Conservation (phyloP, 177 flowering plant genomes). For the Telopea speciosissima region DNA sequence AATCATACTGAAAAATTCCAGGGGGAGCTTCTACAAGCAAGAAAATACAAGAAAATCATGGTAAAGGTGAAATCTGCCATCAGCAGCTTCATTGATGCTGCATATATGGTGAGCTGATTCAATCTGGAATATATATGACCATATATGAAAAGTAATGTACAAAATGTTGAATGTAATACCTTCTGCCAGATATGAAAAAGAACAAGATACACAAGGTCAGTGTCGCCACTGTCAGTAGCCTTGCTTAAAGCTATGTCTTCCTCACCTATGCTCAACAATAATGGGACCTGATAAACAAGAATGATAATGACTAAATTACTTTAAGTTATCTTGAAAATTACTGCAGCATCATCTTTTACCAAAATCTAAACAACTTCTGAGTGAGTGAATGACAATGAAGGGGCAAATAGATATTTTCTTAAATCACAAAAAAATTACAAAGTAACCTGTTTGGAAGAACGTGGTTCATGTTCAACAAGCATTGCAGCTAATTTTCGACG, state of each 20-base stretch:
- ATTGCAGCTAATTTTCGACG: constrained; percentile 90
- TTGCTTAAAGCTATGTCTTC: constrained; percentile 83
- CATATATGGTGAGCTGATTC: background rate
- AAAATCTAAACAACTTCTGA: background rate
- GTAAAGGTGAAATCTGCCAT: background rate
- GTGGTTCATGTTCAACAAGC: constrained; percentile 96
- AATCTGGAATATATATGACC: background rate
- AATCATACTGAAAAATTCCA: constrained; percentile 80
- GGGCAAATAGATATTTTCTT: background rate
- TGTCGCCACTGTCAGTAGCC: constrained; percentile 97
- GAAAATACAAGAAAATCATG: constrained; percentile 9
- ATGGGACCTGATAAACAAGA: constrained; percentile 66
- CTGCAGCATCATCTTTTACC: background rate
- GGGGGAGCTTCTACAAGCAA: constrained; percentile 54
- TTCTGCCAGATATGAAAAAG: constrained; percentile 91
- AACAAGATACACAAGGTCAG: constrained; percentile 96
- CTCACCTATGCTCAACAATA: constrained; percentile 90
- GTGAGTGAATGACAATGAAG: background rate
- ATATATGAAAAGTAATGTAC: background rate
- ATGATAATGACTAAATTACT: background rate
- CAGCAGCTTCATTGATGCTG: background rate
- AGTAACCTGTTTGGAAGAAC: constrained; percentile 91
- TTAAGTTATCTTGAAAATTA: background rate
- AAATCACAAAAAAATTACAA: background rate
- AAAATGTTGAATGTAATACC: constrained; percentile 33